Base-by-base conservation (phyloP, 805 yeast species). In the Tetrapisispora arboricola region DNA sequence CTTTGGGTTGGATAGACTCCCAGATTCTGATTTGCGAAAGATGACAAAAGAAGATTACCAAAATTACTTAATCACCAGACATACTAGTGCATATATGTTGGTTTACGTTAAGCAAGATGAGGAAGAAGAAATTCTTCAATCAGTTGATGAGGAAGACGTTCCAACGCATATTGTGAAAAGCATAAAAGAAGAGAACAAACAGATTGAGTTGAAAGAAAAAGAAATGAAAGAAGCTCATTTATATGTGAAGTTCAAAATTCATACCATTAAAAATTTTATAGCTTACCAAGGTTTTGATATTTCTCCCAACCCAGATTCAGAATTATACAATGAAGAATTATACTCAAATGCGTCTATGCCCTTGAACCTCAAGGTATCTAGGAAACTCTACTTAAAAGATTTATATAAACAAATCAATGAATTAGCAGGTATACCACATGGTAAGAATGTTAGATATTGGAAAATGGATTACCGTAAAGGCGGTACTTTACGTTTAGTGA, bases 71-170 rank as follows among this genome's bases (percentile, higher is more conserved):
- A 65, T 83, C 22, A 75, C 84, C 49, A 76, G 95, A 36, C 92
- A 86, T 29, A 88, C 97, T 0, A 84, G 92, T 32, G 98, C 98
- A 2, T 92, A 92, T 57, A 92, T 92, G 98, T 73, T 92, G 63
- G 97, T 92, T 2, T 92, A 92, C 57, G 73, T 88, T 47, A 72
- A 94, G 41, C 77, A 84, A 54, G 64, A 73, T 2, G 73, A 73
- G 30, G 60, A 76, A 29, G 69, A 67, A 2, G 71, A 70, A 11
- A 68, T 90, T 13, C 67, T 92, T 44, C 77, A 76, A 11, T 77
- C 74, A 0, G 74, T 72, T 3, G 51, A 63, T 1, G 76, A 73
- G 17, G 71, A 62, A 3, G 78, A 72, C 36, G 72, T 76, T 6
- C 96, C 97, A 2, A 49, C 57, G 1, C 83, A 84, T 53, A 76